Evolutionary conservation across 192 early-diverging fungal genomes (phyloP).

Genomic region (Coemansia sp.): DNA sequence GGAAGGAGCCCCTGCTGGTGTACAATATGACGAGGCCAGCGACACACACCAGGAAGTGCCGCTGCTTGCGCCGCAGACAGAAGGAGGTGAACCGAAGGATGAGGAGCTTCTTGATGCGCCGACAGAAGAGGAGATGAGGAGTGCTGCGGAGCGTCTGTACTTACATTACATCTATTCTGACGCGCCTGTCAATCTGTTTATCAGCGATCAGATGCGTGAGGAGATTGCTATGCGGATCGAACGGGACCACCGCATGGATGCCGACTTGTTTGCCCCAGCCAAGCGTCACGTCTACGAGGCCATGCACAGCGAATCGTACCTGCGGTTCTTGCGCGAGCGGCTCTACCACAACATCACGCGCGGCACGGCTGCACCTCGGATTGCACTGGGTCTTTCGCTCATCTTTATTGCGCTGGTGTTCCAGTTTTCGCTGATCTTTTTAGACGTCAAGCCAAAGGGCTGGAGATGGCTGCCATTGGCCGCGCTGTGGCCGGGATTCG

Average conservation of each 20-base stretch:
- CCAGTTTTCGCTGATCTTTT: constrained; percentile 46
- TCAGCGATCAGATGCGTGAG: constrained; percentile 41
- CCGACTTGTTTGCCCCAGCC: constrained; percentile 43
- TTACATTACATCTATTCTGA: constrained; percentile 42
- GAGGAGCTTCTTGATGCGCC: constrained; percentile 15
- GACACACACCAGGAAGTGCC: constrained; percentile 21
- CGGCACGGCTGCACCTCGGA: constrained; percentile 45
- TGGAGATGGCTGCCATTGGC: constrained; percentile 54
- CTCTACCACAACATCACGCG: constrained; percentile 49
- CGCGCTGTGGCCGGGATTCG: constrained; percentile 42
- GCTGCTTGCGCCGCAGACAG: constrained; percentile 16
- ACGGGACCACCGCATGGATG: constrained; percentile 34
- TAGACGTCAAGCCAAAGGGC: constrained; percentile 51
- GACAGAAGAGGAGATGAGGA: constrained; percentile 38
- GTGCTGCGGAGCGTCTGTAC: constrained; percentile 42
- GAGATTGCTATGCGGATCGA: constrained; percentile 41
- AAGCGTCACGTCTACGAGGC: constrained; percentile 54
- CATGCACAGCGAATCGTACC: constrained; percentile 51
- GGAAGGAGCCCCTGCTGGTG: neutral
- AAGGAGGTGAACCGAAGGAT: constrained; percentile 12
- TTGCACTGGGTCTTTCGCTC: constrained; percentile 45
- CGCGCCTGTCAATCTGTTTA: constrained; percentile 35
- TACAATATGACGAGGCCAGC: neutral
- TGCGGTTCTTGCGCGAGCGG: constrained; percentile 51
- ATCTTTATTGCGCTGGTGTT: constrained; percentile 43